These are phyloP conservation scores for Daldinia childiae DNA, from an alignment of 495 filamentous ascomycete species.

Conservation along the genomic window DNA sequence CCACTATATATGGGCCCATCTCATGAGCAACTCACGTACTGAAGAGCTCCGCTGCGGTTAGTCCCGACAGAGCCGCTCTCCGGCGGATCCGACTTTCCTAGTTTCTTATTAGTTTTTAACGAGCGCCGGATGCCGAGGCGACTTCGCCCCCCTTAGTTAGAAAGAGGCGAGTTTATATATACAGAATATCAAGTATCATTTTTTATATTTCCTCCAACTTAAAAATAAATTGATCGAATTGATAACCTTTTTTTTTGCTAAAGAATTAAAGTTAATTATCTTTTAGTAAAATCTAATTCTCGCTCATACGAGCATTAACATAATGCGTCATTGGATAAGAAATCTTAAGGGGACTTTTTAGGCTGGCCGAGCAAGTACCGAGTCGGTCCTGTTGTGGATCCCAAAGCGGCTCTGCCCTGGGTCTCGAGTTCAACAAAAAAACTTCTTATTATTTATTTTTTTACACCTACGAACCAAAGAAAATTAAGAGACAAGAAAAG, in stretches of 20 bases:
- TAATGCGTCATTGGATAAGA: conserved; percentile 30
- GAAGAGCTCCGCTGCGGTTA: conserved; percentile 27
- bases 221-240: neutral
- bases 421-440: conserved; percentile 32
- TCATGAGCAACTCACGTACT: conserved; percentile 27
- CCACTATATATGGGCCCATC: conserved; percentile 44
- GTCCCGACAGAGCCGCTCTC: conserved; percentile 38
- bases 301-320: conserved; percentile 18
- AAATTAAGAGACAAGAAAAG: neutral
- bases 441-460: conserved; percentile 1
- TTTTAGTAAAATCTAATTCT: neutral
- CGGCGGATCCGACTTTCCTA: conserved; percentile 17
- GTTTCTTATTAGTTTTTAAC: conserved; percentile 6
- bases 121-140: conserved; percentile 25
- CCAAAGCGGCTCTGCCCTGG: conserved; percentile 40
- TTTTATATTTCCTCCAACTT: neutral
- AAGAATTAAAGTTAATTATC: neutral
- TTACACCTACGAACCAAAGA: conserved; percentile 12
- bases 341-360: conserved; percentile 13
- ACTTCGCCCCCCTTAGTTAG: neutral
- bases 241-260: neutral
- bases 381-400: conserved; percentile 45
- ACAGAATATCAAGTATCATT: no score
- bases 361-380: conserved; percentile 42
- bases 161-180: neutral